Evolutionary conservation across 2,329 filamentous ascomycete species (phyloP), one percentile per base, ranked within the genome.

Genomic region (Plenodomus biglobosus): DNA sequence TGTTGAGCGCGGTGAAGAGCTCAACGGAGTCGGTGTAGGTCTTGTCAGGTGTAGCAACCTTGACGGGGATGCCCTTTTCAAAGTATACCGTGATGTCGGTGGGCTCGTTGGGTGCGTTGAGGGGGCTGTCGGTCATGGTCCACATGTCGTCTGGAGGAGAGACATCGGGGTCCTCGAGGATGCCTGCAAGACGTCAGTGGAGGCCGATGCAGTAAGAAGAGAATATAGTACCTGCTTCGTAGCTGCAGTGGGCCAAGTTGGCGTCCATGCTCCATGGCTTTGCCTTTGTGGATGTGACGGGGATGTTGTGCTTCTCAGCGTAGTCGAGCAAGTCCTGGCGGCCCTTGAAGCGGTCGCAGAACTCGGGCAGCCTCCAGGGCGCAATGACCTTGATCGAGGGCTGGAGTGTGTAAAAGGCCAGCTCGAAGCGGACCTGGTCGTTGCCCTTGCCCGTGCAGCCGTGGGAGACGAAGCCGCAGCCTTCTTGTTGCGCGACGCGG

Each of bases 121-220:
- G 73, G 35, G 87, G 87, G 64, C 87, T 85, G 48, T 81, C 74
- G 48, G 85, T 87, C 63, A 86, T 78, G 64, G 84, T 92, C 89
- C 89, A 92, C 84, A 92, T 88, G 70, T 92, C 87, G 60, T 81
- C 78, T 46, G 88, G 87, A 32, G 88, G 83, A 50, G 85, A 84
- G 61, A 80, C 76, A 67, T 77, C 73, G 50, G 82, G 81, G 61
- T 84, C 83, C 73, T 89, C 86, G 50, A 90, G 79, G 55, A 85
- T 85, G 40, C 67, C 66, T 69, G 38, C 1, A 5, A 8, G 3
- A 4, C 4, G 39, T 59, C 38, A 57, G 46, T 3, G 13, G 8
- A 15, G 27, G 3, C 3, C 13, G 22, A n/a, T 24, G 22, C 22
- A 24, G 22, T 24, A 24, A 11, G 22, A 6, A 11, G 22, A 11